Evolutionary conservation across 495 filamentous ascomycete species (phyloP).

Genomic region (Xylaria scruposa): DNA sequence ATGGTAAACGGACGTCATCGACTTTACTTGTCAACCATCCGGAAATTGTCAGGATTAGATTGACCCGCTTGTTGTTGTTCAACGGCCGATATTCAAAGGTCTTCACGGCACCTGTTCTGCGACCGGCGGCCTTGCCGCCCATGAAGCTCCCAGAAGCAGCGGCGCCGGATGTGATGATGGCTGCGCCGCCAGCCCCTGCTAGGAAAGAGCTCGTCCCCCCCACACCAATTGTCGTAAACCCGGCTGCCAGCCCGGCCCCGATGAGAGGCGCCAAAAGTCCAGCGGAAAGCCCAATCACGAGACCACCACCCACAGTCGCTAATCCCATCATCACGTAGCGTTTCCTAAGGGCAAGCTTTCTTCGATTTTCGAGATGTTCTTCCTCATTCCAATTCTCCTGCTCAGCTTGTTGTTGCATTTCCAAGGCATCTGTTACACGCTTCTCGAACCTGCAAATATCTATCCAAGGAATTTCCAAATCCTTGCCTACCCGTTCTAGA

Average conservation of each 20-base stretch:
- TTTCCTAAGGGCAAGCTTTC: slow-evolving; percentile 78
- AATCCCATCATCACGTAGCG: slow-evolving; percentile 95
- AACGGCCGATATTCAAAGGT: slow-evolving; percentile 97
- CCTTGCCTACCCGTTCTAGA: slow-evolving; percentile 80
- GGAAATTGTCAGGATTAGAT: slow-evolving; percentile 92
- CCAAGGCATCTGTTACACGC: slow-evolving; percentile 92
- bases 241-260: slow-evolving; percentile 91
- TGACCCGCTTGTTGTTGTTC: slow-evolving; percentile 97
- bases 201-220: slow-evolving; percentile 88
- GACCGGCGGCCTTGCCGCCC: slow-evolving; percentile 80
- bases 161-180: slow-evolving; percentile 88
- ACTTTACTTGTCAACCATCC: slow-evolving; percentile 99
- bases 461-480: slow-evolving; percentile 83
- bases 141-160: slow-evolving; percentile 87
- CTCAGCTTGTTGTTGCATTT: slow-evolving; percentile 92
- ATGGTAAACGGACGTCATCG: slow-evolving; percentile 94
- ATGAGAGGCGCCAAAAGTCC: slow-evolving; percentile 93
- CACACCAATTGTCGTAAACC: slow-evolving; percentile 94
- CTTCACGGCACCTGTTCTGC: slow-evolving; percentile 86
- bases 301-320: slow-evolving; percentile 91
- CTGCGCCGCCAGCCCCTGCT: slow-evolving; percentile 89
- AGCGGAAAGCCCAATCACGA: slow-evolving; percentile 95
- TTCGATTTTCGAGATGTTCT: slow-evolving; percentile 88
- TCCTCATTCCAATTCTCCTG: slow-evolving; percentile 98
- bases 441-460: slow-evolving; percentile 98